Conservation (phyloP, 2,329 filamentous ascomycete species). For the Sclerotinia spermophila region DNA sequence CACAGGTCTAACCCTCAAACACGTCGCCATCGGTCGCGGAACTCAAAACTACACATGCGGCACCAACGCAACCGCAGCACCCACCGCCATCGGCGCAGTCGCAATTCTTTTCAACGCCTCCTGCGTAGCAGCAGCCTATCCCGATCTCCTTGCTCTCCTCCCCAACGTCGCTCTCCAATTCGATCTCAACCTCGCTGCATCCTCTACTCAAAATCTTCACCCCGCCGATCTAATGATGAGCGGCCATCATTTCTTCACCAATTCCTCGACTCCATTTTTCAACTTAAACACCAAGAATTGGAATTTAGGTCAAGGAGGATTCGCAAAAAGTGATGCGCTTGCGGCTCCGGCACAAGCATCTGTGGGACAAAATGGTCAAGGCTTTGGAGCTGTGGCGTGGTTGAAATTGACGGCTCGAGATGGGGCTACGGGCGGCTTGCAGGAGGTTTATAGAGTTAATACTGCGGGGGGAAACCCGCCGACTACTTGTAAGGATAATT, state of each 20-base stretch:
- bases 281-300: constrained; percentile 58
- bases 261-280: constrained; percentile 72
- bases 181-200: constrained; percentile 45
- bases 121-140: constrained; percentile 69
- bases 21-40: constrained; percentile 82
- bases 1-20: constrained; percentile 60
- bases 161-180: constrained; percentile 67
- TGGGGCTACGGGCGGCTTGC: constrained; percentile 58
- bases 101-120: constrained; percentile 86
- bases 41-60: constrained; percentile 93
- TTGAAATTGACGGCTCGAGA: constrained; percentile 61
- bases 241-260: constrained; percentile 79
- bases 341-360: constrained; percentile 60
- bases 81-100: constrained; percentile 66
- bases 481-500: constrained; percentile 61
- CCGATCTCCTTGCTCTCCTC: constrained; percentile 61
- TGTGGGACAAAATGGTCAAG: constrained; percentile 52
- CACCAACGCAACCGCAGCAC: constrained; percentile 56
- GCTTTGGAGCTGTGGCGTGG: constrained; percentile 74
- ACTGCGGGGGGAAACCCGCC: constrained; percentile 81
- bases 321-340: constrained; percentile 58
- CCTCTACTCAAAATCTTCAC: constrained; percentile 34
- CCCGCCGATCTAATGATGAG: constrained; percentile 62
- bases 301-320: constrained; percentile 58
- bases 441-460: constrained; percentile 77